Percentiles rank a stretch among this genome's conserved stretches.
These are phyloP conservation scores for Ogataea angusta DNA, from an alignment of 805 yeast genomes.

Conservation along the genomic window DNA sequence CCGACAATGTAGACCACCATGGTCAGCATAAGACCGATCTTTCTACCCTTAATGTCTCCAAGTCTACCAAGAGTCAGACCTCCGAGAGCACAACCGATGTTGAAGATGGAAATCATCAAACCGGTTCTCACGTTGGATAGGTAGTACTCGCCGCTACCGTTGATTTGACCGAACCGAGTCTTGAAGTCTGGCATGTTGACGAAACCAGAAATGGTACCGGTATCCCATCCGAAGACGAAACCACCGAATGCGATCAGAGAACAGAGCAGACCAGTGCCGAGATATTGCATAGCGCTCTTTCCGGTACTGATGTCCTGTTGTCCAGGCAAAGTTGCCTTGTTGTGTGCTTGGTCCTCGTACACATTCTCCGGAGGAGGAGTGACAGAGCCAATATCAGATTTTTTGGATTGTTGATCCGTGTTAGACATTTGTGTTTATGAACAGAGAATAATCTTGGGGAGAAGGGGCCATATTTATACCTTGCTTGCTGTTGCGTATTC, in stretches of 20 bases:
- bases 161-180: conserved; percentile 47
- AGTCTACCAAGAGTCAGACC: conserved; percentile 55
- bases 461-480: conserved; percentile 3
- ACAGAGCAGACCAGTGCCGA: conserved; percentile 38
- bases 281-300: conserved; percentile 24
- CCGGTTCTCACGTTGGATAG: conserved; percentile 55
- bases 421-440: conserved; percentile 11
- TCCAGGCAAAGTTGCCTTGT: conserved; percentile 8
- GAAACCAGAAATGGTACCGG: conserved; percentile 74
- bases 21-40: conserved; percentile 49
- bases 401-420: conserved; percentile 17
- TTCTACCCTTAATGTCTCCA: conserved; percentile 62
- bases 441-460: background rate
- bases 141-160: conserved; percentile 38
- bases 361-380: conserved; percentile 24
- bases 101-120: conserved; percentile 65
- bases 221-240: conserved; percentile 74
- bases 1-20: conserved; percentile 60
- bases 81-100: conserved; percentile 72
- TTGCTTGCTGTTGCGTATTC: conserved; percentile 1
- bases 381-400: conserved; percentile 16
- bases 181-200: conserved; percentile 60
- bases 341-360: conserved; percentile 23
- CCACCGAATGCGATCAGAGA: conserved; percentile 72
- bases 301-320: conserved; percentile 18